Percentiles rank a stretch among this genome's conserved stretches.
Evolutionary conservation across 768 basidiomycete species (phyloP).

Genomic region (Melanogaster broomeanus): DNA sequence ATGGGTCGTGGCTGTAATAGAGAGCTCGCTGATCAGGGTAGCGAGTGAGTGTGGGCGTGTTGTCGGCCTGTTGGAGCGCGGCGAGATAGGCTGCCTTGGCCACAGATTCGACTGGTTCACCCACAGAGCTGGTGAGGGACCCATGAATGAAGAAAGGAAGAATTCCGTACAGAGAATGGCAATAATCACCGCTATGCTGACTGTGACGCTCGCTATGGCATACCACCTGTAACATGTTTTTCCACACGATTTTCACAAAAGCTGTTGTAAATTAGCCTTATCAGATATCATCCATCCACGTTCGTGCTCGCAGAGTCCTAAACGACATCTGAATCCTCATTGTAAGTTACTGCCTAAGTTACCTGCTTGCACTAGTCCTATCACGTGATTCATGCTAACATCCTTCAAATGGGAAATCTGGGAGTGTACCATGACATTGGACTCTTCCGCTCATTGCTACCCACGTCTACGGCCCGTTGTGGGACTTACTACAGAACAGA

Average conservation of each 20-base stretch:
- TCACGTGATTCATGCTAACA: too few relatives aligned
- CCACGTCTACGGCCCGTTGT: too few relatives aligned
- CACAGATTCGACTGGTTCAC: constrained; percentile 60
- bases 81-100: constrained; percentile 40
- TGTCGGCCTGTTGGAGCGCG: constrained; percentile 45
- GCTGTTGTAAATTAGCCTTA: neutral
- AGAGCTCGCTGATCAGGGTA: constrained; percentile 54
- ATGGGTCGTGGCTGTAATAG: constrained; percentile 47
- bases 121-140: constrained; percentile 39
- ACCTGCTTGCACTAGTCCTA: too few relatives aligned
- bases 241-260: neutral
- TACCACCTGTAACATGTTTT: neutral
- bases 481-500: too few relatives aligned
- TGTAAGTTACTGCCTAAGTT: too few relatives aligned
- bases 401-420: too few relatives aligned
- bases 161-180: constrained; percentile 39
- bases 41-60: constrained; percentile 50
- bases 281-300: too few relatives aligned
- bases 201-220: neutral
- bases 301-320: too few relatives aligned
- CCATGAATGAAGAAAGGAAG: constrained; percentile 43
- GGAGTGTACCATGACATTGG: too few relatives aligned
- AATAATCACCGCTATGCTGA: constrained; percentile 15
- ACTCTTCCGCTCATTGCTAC: too few relatives aligned
- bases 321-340: too few relatives aligned